Conservation (phyloP, 441 rosid species). For the Populus tomentosa region DNA sequence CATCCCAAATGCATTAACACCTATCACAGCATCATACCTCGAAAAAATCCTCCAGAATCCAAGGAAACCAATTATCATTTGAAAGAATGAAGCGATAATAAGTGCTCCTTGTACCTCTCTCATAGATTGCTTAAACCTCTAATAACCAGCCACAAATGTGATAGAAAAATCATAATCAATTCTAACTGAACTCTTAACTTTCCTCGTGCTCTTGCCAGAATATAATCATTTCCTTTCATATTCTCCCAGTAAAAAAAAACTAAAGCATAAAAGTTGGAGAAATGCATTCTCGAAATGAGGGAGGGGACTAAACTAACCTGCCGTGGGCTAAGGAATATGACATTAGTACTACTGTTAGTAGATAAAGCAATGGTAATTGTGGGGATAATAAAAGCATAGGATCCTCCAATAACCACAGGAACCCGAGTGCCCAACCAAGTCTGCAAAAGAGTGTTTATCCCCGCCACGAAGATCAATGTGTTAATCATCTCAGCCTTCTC, state of each 20-base stretch:
- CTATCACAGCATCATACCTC: slow-evolving; percentile 32
- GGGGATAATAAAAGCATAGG: slow-evolving; percentile 70
- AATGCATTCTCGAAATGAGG: not conserved
- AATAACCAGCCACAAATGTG: slow-evolving; percentile 9
- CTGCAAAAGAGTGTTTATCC: slow-evolving; percentile 62
- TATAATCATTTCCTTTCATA: not conserved
- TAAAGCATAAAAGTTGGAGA: not conserved
- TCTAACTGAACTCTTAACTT: not conserved
- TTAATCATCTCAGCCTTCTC: slow-evolving; percentile 79
- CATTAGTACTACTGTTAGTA: slow-evolving; percentile 17
- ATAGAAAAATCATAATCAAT: not conserved
- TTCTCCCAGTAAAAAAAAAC: not conserved
- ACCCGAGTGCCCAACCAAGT: slow-evolving; percentile 66
- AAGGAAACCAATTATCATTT: slow-evolving; percentile 60
- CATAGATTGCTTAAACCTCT: slow-evolving; percentile 66
- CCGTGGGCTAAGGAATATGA: slow-evolving; percentile 34
- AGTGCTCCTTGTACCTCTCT: slow-evolving; percentile 75
- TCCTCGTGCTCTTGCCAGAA: not conserved
- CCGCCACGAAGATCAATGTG: slow-evolving; percentile 68
- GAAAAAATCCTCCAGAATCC: slow-evolving; percentile 80
- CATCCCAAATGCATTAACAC: not conserved
- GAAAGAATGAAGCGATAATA: slow-evolving; percentile 54
- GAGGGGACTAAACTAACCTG: slow-evolving; percentile 30
- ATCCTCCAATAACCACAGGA: slow-evolving; percentile 77
- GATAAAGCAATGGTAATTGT: slow-evolving; percentile 59